Evolutionary conservation across 306 rosid genomes (phyloP).

Genomic region (Lathyrus aphaca): DNA sequence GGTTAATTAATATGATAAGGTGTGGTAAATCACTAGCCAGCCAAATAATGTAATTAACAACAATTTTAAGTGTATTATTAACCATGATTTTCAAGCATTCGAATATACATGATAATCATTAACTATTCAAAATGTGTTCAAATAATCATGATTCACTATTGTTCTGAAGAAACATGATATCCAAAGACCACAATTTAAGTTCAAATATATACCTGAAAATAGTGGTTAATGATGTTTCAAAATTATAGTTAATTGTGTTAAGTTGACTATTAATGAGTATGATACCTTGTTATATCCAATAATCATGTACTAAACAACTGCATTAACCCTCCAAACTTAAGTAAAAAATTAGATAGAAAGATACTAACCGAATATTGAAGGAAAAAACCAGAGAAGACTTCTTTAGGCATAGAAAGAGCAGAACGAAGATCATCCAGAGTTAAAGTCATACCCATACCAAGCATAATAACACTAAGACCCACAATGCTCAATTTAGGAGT

Average conservation of each 20-base stretch:
- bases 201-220: neutral
- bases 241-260: neutral
- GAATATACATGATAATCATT: neutral
- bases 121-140: neutral
- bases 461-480: conserved; percentile 71
- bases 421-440: conserved; percentile 80
- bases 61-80: too few relatives aligned
- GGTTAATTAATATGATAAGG: too few relatives aligned
- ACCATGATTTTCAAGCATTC: too few relatives aligned
- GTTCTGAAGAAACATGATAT: neutral
- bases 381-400: conserved; percentile 65
- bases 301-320: neutral
- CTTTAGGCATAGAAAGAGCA: conserved; percentile 79
- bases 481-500: conserved; percentile 57
- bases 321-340: neutral
- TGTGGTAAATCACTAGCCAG: too few relatives aligned
- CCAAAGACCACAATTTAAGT: neutral
- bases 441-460: conserved; percentile 97
- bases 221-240: neutral
- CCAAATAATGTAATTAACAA: too few relatives aligned
- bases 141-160: neutral
- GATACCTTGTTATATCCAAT: neutral
- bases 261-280: neutral
- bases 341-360: too few relatives aligned
- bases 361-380: conserved; percentile 81